Evolutionary conservation across 768 basidiomycete species (phyloP).

Genomic region (Collybiopsis confluens): DNA sequence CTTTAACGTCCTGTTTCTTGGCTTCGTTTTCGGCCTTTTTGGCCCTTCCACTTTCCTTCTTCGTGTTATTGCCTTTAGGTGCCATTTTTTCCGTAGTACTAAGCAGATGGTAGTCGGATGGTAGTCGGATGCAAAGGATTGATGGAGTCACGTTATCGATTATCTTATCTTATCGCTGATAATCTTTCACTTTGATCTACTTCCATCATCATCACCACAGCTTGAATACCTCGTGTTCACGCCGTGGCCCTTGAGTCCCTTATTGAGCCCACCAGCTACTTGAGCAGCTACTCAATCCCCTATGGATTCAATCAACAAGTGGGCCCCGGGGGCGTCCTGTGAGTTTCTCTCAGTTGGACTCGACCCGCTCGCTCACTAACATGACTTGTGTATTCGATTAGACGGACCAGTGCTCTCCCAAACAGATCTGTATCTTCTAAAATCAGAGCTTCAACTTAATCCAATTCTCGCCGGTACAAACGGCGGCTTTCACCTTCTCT

Average conservation of each 20-base stretch:
- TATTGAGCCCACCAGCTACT: no score
- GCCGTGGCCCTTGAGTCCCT: no score
- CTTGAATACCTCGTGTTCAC: background rate
- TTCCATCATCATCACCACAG: background rate
- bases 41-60: constrained; percentile 86
- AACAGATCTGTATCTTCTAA: constrained; percentile 78
- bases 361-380: background rate
- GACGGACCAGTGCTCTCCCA: constrained; percentile 79
- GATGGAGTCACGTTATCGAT: background rate
- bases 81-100: constrained; percentile 69
- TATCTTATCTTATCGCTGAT: background rate
- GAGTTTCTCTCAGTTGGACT: constrained; percentile 13
- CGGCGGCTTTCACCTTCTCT: constrained; percentile 56
- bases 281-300: no score
- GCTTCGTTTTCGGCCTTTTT: constrained; percentile 91
- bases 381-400: constrained; percentile 21
- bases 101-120: no score
- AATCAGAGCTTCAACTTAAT: constrained; percentile 64
- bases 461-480: constrained; percentile 60
- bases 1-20: constrained; percentile 66
- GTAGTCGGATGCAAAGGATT: no score
- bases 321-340: constrained; percentile 43
- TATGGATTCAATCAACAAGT: constrained; percentile 30
- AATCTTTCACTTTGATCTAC: background rate
- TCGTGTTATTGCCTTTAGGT: constrained; percentile 84